Evolutionary conservation across 805 yeast genomes (phyloP).

Genomic region (Suhomyces prunicola): DNA sequence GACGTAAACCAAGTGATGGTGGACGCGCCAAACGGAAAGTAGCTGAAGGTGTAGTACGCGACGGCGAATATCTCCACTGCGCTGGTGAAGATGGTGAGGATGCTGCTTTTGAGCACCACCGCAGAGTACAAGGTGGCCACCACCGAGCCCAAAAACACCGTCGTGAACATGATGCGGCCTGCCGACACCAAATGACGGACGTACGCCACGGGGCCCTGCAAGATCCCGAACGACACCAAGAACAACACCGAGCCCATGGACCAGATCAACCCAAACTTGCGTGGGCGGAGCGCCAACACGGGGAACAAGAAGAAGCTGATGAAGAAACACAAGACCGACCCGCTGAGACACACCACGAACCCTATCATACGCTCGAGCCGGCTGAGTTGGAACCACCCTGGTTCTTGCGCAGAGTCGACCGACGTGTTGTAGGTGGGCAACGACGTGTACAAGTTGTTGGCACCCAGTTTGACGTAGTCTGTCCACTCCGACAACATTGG

Average conservation of each 20-base stretch:
- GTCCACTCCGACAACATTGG: slow-evolving; percentile 42
- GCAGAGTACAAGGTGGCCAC: slow-evolving; percentile 76
- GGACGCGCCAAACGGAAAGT: slow-evolving; percentile 93
- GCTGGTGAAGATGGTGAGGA: slow-evolving; percentile 74
- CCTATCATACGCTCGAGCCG: slow-evolving; percentile 78
- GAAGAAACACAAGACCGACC: slow-evolving; percentile 76
- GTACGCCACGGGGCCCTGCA: slow-evolving; percentile 90
- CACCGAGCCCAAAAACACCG: slow-evolving; percentile 78
- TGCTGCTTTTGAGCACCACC: slow-evolving; percentile 60
- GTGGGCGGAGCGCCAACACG: slow-evolving; percentile 80
- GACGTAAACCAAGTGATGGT: slow-evolving; percentile 54
- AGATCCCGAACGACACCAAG: slow-evolving; percentile 81
- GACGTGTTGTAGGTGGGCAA: slow-evolving; percentile 57
- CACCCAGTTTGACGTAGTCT: slow-evolving; percentile 40
- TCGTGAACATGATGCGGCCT: slow-evolving; percentile 75
- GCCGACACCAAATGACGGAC: slow-evolving; percentile 67
- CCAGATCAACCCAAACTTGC: slow-evolving; percentile 90
- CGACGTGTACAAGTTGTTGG: slow-evolving; percentile 58
- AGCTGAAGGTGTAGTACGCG: slow-evolving; percentile 84
- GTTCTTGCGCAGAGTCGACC: slow-evolving; percentile 53
- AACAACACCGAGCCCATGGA: slow-evolving; percentile 85
- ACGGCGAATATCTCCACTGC: slow-evolving; percentile 79
- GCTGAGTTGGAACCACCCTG: slow-evolving; percentile 71
- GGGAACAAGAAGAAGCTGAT: slow-evolving; percentile 85
- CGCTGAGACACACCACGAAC: slow-evolving; percentile 72